Evolutionary conservation across 176 grass and related monocot species (phyloP).

Genomic region (Carex scoparia): DNA sequence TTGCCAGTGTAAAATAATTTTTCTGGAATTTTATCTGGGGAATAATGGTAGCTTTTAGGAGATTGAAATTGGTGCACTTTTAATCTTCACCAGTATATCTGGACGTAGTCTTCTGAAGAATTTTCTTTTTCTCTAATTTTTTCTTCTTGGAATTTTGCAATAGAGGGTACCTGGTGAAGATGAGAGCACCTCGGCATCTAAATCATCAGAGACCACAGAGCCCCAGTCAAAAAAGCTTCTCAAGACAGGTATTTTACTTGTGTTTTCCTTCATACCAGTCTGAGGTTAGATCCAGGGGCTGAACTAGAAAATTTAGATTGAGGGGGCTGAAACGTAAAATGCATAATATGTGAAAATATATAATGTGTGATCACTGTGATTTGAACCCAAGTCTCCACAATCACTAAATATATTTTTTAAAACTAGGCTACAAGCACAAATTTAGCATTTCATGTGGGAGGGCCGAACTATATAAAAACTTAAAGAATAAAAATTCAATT

Average conservation of each 20-base stretch:
- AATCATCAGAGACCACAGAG: conserved; percentile 41
- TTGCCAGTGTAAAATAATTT: conserved; percentile 46
- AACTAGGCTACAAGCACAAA: too few species aligned
- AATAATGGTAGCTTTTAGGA: conserved; percentile 5
- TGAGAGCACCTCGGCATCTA: conserved; percentile 37
- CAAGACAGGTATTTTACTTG: conserved; percentile 43
- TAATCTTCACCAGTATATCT: not conserved
- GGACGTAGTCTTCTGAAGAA: conserved; percentile 14
- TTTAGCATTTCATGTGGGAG: too few species aligned
- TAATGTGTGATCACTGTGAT: too few species aligned
- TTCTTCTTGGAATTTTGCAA: not conserved
- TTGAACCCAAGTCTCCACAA: too few species aligned
- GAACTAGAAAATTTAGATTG: too few species aligned
- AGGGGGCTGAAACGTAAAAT: too few species aligned
- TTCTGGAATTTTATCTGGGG: not conserved
- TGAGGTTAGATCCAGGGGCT: conserved; percentile 9
- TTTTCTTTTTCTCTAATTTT: conserved; percentile 25
- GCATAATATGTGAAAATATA: too few species aligned
- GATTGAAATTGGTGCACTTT: conserved; percentile 8
- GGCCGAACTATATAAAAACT: too few species aligned
- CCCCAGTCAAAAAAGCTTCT: conserved; percentile 65
- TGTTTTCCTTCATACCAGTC: not conserved
- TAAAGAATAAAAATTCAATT: too few species aligned
- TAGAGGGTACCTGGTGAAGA: conserved; percentile 64
- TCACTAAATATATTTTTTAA: too few species aligned